A percentile compares a stretch with the other conserved stretches of the same genome.
phyloP scores from a whole-genome alignment of 139 green algal species.

The Spirogloea muscicola region DNA sequence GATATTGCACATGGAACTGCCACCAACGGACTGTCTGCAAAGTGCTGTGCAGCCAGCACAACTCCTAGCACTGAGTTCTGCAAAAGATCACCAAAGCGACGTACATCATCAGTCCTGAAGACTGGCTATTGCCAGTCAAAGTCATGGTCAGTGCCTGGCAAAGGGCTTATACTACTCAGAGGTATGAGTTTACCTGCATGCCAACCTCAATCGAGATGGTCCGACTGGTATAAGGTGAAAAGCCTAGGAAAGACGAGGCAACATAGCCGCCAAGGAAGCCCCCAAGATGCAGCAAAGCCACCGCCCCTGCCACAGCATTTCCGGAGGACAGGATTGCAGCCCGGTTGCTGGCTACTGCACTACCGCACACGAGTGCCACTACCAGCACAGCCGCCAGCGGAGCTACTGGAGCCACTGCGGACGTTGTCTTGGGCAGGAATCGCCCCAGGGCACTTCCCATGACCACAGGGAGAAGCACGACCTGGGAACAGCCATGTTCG shows the following conservation, averaged over 20 bases:
- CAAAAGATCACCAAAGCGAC: conserved; percentile 70
- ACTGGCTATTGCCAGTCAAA: background rate
- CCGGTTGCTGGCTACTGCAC: background rate
- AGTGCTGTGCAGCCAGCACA: conserved; percentile 65
- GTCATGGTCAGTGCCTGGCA: background rate
- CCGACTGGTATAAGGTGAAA: conserved; percentile 57
- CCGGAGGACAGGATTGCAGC: conserved; percentile 29
- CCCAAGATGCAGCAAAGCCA: conserved; percentile 59
- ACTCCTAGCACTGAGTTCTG: conserved; percentile 71
- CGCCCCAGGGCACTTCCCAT: conserved; percentile 58
- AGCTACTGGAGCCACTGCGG: conserved; percentile 41
- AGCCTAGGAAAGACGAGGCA: conserved; percentile 55
- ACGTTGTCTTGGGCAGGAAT: conserved; percentile 1
- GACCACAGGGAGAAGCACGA: conserved; percentile 72
- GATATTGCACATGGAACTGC: conserved; percentile 58
- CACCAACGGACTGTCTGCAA: conserved; percentile 60
- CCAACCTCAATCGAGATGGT: conserved; percentile 70
- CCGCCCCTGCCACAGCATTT: conserved; percentile 41
- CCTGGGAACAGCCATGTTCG: too few species aligned
- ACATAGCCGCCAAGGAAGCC: conserved; percentile 69
- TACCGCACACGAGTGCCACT: conserved; percentile 48
- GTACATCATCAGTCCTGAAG: conserved; percentile 64
- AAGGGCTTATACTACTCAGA: background rate
- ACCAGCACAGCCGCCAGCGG: conserved; percentile 59
- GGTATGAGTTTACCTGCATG: conserved; percentile 30